Conservation (phyloP, 164 flowering plant genomes). For the Berberis thunbergii region DNA sequence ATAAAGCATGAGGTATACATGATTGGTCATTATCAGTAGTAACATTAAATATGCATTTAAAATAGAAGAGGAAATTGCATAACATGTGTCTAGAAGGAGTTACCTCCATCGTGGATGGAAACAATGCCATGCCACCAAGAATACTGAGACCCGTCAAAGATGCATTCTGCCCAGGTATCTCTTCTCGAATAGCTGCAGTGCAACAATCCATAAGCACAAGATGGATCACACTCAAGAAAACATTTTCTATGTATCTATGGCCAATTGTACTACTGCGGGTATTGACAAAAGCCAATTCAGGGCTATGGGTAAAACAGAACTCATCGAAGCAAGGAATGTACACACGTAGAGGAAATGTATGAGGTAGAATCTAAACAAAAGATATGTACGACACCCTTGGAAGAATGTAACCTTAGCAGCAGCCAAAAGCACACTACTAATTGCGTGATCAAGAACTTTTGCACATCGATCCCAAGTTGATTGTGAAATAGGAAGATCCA, state of each 20-base stretch:
- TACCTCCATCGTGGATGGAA: slow-evolving; percentile 21
- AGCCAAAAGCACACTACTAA: slow-evolving; percentile 19
- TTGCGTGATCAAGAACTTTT: slow-evolving; percentile 17
- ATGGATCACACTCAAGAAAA: slow-evolving; percentile 13
- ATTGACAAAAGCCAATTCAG: slow-evolving; percentile 18
- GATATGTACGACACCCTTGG: slow-evolving; percentile 20
- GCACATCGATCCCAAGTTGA: slow-evolving; percentile 15
- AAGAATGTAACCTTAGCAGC: slow-evolving; percentile 20
- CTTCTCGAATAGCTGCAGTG: slow-evolving; percentile 16
- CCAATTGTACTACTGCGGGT: slow-evolving; percentile 19
- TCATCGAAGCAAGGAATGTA: slow-evolving; percentile 16
- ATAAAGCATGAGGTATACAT: too few species aligned
- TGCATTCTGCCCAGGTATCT: slow-evolving; percentile 17
- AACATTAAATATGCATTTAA: too few species aligned
- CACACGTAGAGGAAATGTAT: slow-evolving; percentile 21
- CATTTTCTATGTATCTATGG: slow-evolving; percentile 18
- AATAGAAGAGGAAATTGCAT: too few species aligned
- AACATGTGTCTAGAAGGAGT: neutral
- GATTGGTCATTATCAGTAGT: too few species aligned
- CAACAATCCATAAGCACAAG: slow-evolving; percentile 17
- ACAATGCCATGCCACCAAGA: slow-evolving; percentile 24
- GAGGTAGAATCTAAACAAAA: slow-evolving; percentile 17
- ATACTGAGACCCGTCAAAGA: slow-evolving; percentile 20
- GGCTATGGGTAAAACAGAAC: slow-evolving; percentile 17
- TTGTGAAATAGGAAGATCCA: slow-evolving; percentile 18